A percentile compares a stretch with the other conserved stretches of the same genome.
These are phyloP conservation scores for Naganishia vishniacii DNA, from an alignment of 768 basidiomycete genomes.

Conservation along the genomic window DNA sequence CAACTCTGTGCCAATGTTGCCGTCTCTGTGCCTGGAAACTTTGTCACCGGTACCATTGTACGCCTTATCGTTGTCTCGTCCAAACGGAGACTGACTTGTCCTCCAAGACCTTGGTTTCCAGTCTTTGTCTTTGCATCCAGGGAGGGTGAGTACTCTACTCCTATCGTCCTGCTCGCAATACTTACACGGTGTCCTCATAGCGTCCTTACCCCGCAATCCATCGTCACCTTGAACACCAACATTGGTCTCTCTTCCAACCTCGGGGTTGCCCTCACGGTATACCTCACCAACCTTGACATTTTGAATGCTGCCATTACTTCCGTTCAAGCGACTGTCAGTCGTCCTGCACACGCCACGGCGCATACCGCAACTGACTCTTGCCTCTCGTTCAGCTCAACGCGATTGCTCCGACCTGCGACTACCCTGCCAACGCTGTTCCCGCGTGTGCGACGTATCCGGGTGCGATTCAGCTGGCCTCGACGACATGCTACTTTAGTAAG, in stretches of 20 bases:
- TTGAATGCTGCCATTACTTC: not conserved
- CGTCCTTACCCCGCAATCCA: no score
- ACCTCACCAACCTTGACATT: not conserved
- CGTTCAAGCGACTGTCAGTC: not conserved
- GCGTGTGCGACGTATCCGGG: not conserved
- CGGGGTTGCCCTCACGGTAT: not conserved
- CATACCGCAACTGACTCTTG: not conserved
- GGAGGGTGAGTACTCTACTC: no score
- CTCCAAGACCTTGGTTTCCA: no score
- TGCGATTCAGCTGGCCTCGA: not conserved
- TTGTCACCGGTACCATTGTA: slow-evolving; percentile 1
- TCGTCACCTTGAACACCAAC: not conserved
- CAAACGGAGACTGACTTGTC: no score
- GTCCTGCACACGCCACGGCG: not conserved
- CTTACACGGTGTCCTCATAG: no score
- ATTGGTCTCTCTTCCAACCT: not conserved
- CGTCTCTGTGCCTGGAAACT: not conserved
- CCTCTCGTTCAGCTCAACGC: not conserved
- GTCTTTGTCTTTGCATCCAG: no score
- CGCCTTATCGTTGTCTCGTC: not conserved
- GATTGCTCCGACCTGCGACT: slow-evolving; percentile 10
- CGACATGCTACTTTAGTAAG: slow-evolving; percentile 10
- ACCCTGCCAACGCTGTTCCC: not conserved
- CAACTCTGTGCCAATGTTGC: not conserved
- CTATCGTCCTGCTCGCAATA: no score